These are phyloP conservation scores for Rhizophagus prolifer DNA, from an alignment of 192 early-diverging fungal species.

Conservation along the genomic window DNA sequence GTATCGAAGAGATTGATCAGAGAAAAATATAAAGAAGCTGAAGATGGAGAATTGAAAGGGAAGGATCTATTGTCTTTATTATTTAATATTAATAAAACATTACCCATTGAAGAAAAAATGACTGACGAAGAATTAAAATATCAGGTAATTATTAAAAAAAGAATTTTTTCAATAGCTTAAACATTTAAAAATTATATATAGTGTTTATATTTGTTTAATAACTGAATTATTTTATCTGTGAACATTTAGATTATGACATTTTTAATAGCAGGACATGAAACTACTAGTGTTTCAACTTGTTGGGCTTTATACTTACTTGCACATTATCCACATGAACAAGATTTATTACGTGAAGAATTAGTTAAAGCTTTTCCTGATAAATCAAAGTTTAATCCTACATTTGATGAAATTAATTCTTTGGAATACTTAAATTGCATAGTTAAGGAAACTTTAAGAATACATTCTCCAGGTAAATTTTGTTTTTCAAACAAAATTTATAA, in stretches of 20 bases:
- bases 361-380: slow-evolving; percentile 38
- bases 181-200: too few species aligned
- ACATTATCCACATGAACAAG: slow-evolving; percentile 42
- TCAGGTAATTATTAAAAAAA: slow-evolving; percentile 27
- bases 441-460: slow-evolving; percentile 51
- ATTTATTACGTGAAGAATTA: slow-evolving; percentile 48
- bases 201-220: too few species aligned
- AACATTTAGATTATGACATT: slow-evolving; percentile 2
- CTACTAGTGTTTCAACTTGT: slow-evolving; percentile 45
- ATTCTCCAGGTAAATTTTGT: slow-evolving; percentile 37
- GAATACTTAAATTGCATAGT: slow-evolving; percentile 52
- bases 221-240: too few species aligned
- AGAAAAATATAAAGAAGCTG: slow-evolving; percentile 32
- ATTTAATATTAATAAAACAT: slow-evolving; percentile 44
- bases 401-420: slow-evolving; percentile 49
- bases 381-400: slow-evolving; percentile 40
- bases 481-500: too few species aligned
- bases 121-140: slow-evolving; percentile 47
- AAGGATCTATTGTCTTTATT: slow-evolving; percentile 50
- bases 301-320: slow-evolving; percentile 58
- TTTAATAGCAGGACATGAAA: slow-evolving; percentile 55
- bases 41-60: slow-evolving; percentile 7
- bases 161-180: too few species aligned
- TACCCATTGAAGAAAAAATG: slow-evolving; percentile 38
- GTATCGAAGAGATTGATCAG: slow-evolving; percentile 39